These are phyloP conservation scores for Taiozyma sp. DNA, from an alignment of 1,139 yeast genomes.

Conservation along the genomic window DNA sequence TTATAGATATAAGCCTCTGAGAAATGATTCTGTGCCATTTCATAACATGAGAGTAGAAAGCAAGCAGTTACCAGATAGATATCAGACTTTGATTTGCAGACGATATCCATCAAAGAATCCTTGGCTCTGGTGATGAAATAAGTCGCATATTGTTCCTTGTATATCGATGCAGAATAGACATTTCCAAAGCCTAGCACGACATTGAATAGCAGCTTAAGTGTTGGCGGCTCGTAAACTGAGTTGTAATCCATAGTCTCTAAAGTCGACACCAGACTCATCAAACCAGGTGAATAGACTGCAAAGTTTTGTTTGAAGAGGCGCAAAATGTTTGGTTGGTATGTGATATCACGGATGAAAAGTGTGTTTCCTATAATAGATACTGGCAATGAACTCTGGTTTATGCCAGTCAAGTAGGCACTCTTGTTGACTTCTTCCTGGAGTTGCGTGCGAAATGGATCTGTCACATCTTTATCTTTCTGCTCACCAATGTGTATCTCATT, in stretches of 20 bases:
- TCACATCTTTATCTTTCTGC: background rate
- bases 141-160: conserved; percentile 7
- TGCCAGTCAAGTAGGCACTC: background rate
- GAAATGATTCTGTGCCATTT: conserved; percentile 24
- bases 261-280: conserved; percentile 7
- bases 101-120: conserved; percentile 15
- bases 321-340: conserved; percentile 14
- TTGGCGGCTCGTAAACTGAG: conserved; percentile 6
- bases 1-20: conserved; percentile 25
- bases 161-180: conserved; percentile 15
- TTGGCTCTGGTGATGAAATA: conserved; percentile 22
- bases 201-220: conserved; percentile 20
- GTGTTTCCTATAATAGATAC: conserved; percentile 12
- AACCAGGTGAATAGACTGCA: conserved; percentile 13
- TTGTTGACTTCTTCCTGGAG: conserved; percentile 6
- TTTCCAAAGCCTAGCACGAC: conserved; percentile 22
- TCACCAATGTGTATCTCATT: background rate
- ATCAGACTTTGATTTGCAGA: conserved; percentile 21
- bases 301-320: conserved; percentile 17
- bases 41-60: conserved; percentile 24
- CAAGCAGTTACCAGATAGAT: conserved; percentile 20
- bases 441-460: conserved; percentile 4
- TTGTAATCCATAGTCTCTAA: conserved; percentile 15
- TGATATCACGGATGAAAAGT: conserved; percentile 14
- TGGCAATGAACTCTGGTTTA: conserved; percentile 8